Evolutionary conservation across 305 asterid genomes (phyloP), one percentile per base, ranked within the genome.

Genomic region (Stenogyne calaminthoides): DNA sequence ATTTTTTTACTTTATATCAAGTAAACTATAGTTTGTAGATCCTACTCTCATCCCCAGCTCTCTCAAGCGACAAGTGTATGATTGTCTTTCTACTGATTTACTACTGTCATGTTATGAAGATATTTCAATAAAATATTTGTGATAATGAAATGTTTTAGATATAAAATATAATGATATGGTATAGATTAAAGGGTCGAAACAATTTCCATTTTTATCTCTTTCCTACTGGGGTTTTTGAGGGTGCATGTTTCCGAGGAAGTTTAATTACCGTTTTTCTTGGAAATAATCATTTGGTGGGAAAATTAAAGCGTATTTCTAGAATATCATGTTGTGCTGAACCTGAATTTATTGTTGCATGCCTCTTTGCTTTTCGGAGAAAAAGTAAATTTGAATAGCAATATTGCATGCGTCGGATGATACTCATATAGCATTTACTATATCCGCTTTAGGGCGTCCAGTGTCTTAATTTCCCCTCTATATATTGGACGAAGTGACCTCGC

Each of bases 381-480:
- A 10, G 46, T 75, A 15, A 49, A 67, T 51, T 67, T 19, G 20
- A 55, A 52, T 29, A 7, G 11, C 16, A 74, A 47, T 72, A 16
- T 44, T 70, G 55, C 14, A 54, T 9, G 49, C 15, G 46, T 76
- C 5, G 71, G 47, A 74, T 64, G 56, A 40, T 63, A 69, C 65
- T 69, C 63, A 61, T 29, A 34, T 64, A 52, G 69, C 66, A 44
- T 40, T 67, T 66, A 54, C 15, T 62, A 51, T 9, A 9, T 14
- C 29, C 36, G n/a, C 3, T 19, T 71, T 44, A 55, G 56, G 74
- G 29, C 20, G 11, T 40, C 19, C 63, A 3, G 7, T 16, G 10
- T 68, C 44, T 22, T 22, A 14, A 42, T 19, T 54, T 66, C 39
- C 27, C 16, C 19, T 9, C 15, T 69, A 14, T 68, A 15, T 73